phyloP scores from a whole-genome alignment of 208 protist species.

The Trichomonas tenax region DNA sequence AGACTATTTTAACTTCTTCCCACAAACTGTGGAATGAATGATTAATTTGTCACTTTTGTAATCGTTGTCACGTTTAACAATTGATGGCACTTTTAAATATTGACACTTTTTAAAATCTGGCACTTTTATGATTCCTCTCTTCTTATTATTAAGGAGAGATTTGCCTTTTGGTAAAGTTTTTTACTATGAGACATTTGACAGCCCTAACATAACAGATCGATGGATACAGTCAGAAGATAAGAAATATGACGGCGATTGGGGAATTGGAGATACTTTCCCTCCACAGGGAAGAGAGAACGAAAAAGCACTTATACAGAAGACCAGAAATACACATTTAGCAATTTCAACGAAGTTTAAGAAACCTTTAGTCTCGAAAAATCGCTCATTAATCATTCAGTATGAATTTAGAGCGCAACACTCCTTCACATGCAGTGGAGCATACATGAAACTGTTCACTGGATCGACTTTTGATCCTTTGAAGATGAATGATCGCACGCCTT shows the following conservation, averaged over 20 bases:
- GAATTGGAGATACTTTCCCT: background rate
- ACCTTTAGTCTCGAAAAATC: background rate
- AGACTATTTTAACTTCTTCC: too few species aligned
- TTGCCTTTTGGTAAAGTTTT: background rate
- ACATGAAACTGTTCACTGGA: slow-evolving; percentile 34
- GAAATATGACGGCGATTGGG: slow-evolving; percentile 15
- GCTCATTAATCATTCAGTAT: slow-evolving; percentile 32
- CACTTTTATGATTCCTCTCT: background rate
- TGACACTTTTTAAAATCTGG: background rate
- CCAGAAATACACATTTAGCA: background rate
- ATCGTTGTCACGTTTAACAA: too few species aligned
- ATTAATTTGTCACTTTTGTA: too few species aligned
- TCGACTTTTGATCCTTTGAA: background rate
- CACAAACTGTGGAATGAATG: too few species aligned
- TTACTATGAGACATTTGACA: background rate
- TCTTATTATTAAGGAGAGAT: background rate
- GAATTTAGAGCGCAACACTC: slow-evolving; percentile 26
- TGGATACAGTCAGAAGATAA: background rate
- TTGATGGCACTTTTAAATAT: too few species aligned
- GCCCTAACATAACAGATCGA: background rate
- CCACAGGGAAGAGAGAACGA: background rate
- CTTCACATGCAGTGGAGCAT: slow-evolving; percentile 36
- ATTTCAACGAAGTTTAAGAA: background rate
- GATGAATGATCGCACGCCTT: slow-evolving; percentile 29
- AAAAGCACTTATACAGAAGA: background rate